Percentiles rank a stretch among this genome's conserved stretches.
Conservation (phyloP, 768 basidiomycete genomes). For the Gautieria morchelliformis region DNA sequence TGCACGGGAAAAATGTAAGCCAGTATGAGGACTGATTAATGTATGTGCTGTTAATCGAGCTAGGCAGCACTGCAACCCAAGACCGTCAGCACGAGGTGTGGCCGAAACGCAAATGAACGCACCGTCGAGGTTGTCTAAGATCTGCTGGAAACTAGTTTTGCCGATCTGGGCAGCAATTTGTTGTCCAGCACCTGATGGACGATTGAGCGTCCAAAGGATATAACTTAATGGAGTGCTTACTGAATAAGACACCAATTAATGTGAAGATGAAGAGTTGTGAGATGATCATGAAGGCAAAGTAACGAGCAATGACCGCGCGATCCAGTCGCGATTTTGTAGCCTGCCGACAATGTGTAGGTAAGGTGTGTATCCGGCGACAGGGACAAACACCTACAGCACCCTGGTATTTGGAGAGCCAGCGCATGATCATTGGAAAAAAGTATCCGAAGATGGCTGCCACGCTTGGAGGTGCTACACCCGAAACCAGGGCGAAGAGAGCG, state of each 20-base stretch:
- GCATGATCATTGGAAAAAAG: constrained; percentile 87
- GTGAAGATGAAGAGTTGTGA: constrained; percentile 93
- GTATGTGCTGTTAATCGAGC: constrained; percentile 75
- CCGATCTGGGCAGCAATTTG: constrained; percentile 41
- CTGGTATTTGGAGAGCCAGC: constrained; percentile 66
- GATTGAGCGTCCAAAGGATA: neutral
- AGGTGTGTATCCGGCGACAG: constrained; percentile 18
- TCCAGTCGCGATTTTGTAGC: constrained; percentile 74
- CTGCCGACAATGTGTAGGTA: constrained; percentile 25
- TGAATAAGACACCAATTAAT: constrained; percentile 80
- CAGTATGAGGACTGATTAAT: constrained; percentile 87
- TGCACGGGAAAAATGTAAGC: constrained; percentile 86
- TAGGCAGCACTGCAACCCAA: constrained; percentile 48
- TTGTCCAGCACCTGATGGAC: constrained; percentile 18
- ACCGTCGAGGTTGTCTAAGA: constrained; percentile 39
- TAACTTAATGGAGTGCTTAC: constrained; percentile 37
- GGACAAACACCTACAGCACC: constrained; percentile 27
- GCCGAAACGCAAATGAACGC: neutral
- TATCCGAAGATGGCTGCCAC: constrained; percentile 85
- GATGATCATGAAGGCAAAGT: constrained; percentile 90
- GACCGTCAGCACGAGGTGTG: neutral
- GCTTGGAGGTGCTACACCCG: constrained; percentile 87
- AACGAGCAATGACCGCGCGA: constrained; percentile 84
- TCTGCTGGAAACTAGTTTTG: constrained; percentile 31
- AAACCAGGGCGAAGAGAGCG: constrained; percentile 68